A percentile compares a stretch with the other conserved stretches of the same genome.
These are phyloP conservation scores for Trametes hirsuta DNA, from an alignment of 1,284 basidiomycete genomes.

Conservation along the genomic window DNA sequence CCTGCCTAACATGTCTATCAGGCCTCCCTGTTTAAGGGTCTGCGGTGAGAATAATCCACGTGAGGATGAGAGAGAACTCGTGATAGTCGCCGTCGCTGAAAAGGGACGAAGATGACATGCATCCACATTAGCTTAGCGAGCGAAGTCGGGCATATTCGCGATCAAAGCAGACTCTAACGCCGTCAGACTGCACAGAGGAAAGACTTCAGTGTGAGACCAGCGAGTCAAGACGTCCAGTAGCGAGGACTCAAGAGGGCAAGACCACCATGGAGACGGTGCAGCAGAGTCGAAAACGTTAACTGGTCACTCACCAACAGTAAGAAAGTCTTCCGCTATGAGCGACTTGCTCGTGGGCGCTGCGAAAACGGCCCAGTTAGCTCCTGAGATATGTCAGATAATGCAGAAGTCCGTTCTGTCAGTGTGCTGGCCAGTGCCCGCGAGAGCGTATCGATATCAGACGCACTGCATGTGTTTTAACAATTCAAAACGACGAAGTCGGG, in stretches of 20 bases:
- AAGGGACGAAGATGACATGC: constrained; percentile 29
- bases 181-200: not conserved
- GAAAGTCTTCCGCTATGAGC: too few species aligned
- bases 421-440: too few species aligned
- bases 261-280: not conserved
- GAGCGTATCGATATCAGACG: too few species aligned
- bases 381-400: too few species aligned
- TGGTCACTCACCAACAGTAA: not conserved
- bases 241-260: not conserved
- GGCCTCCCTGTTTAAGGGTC: constrained; percentile 21
- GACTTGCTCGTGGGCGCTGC: too few species aligned
- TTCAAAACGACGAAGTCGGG: too few species aligned
- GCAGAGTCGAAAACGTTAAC: not conserved
- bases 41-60: not conserved
- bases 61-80: not conserved
- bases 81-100: constrained; percentile 24
- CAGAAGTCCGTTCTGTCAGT: too few species aligned
- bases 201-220: constrained; percentile 11
- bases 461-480: too few species aligned
- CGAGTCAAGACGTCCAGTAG: not conserved
- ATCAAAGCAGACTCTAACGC: constrained; percentile 34
- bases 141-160: constrained; percentile 41
- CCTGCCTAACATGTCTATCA: constrained; percentile 30
- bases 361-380: too few species aligned
- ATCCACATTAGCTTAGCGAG: constrained; percentile 30